Conservation (phyloP, 805 yeast species). For the Pichia paraexigua region DNA sequence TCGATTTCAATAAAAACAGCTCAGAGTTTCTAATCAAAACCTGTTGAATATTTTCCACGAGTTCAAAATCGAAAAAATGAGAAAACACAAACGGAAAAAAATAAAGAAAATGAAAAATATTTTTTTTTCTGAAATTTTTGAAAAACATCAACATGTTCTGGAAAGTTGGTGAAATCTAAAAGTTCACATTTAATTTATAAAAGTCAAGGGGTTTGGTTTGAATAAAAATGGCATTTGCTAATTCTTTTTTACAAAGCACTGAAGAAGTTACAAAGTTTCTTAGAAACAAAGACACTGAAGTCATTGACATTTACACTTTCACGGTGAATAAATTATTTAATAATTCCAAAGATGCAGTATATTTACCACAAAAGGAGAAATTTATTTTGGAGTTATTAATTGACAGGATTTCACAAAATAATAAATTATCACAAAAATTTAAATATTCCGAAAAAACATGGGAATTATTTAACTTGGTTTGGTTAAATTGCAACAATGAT, state of each 20-base stretch:
- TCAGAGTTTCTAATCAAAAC: neutral
- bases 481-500: slow-evolving; percentile 16
- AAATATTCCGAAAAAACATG: slow-evolving; percentile 39
- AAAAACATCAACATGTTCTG: neutral
- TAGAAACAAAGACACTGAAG: slow-evolving; percentile 42
- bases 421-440: slow-evolving; percentile 30
- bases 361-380: slow-evolving; percentile 45
- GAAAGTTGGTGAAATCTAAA: neutral
- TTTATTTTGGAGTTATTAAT: slow-evolving; percentile 54
- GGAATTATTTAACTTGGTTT: slow-evolving; percentile 36
- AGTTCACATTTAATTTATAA: neutral
- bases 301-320: slow-evolving; percentile 34
- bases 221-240: neutral
- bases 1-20: too few species aligned
- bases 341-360: slow-evolving; percentile 24
- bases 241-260: slow-evolving; percentile 21
- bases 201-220: neutral
- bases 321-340: slow-evolving; percentile 28
- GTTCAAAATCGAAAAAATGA: neutral
- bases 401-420: slow-evolving; percentile 50
- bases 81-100: neutral
- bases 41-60: neutral
- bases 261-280: slow-evolving; percentile 50
- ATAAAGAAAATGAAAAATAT: neutral
- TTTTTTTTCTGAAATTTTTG: neutral